phyloP scores from a whole-genome alignment of 139 green algal species.

The Haematococcus sp. region DNA sequence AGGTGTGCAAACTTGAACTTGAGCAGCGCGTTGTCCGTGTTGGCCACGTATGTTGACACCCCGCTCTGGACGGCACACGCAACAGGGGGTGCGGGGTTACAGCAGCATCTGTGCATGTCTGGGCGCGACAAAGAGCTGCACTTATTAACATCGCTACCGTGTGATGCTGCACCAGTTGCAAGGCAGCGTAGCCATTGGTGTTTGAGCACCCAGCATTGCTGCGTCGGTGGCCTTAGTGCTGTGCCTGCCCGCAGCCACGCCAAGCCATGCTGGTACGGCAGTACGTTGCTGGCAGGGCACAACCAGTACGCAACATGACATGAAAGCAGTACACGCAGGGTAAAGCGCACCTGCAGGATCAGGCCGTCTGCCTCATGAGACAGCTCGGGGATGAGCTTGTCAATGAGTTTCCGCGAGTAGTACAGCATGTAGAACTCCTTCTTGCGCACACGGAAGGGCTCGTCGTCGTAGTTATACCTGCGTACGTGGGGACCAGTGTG shows the following conservation, averaged over 20 bases:
- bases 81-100: background rate
- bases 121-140: background rate
- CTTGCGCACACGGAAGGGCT: conserved; percentile 72
- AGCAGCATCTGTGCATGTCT: background rate
- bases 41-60: conserved; percentile 72
- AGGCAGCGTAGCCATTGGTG: too few species aligned
- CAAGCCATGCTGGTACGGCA: too few species aligned
- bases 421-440: conserved; percentile 90
- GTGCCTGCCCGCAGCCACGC: too few species aligned
- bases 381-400: conserved; percentile 77
- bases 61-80: background rate
- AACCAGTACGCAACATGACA: too few species aligned
- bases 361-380: conserved; percentile 93
- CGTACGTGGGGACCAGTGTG: too few species aligned
- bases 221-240: too few species aligned
- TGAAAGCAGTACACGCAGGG: too few species aligned
- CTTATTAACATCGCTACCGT: too few species aligned
- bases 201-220: too few species aligned
- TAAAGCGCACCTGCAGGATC: conserved; percentile 95
- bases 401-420: conserved; percentile 48
- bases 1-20: conserved; percentile 97
- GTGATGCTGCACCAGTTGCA: too few species aligned
- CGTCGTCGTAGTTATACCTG: conserved; percentile 54
- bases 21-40: conserved; percentile 77
- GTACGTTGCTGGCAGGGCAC: too few species aligned